Conservation (phyloP, 768 basidiomycete genomes). For the Cystofilobasidium capitatum region DNA sequence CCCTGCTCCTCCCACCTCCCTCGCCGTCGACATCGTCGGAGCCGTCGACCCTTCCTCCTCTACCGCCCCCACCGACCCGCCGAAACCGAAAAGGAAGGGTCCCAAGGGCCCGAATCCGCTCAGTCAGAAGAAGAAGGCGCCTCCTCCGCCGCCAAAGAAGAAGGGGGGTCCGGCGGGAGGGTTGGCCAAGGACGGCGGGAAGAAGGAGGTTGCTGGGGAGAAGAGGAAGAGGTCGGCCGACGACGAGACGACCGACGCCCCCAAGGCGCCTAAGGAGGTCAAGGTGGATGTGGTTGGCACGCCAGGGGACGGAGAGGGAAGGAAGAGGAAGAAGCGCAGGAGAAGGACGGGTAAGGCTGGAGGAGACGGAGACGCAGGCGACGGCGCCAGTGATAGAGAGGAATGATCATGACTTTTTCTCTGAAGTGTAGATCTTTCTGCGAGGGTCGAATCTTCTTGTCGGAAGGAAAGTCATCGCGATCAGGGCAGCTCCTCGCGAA, state of each 20-base stretch:
- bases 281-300: conserved; percentile 11
- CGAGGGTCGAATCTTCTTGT: too few species aligned
- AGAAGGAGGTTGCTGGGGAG: conserved; percentile 11
- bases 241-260: conserved; percentile 4
- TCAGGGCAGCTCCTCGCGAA: too few species aligned
- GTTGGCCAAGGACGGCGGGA: conserved; percentile 18
- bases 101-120: conserved; percentile 87
- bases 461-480: too few species aligned
- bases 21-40: conserved; percentile 6
- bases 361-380: not conserved
- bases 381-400: conserved; percentile 9
- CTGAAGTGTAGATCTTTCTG: not conserved
- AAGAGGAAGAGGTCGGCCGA: conserved; percentile 17
- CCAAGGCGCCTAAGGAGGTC: not conserved
- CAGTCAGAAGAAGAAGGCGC: conserved; percentile 66
- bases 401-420: not conserved
- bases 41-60: not conserved
- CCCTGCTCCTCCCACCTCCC: conserved; percentile 9
- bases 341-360: conserved; percentile 8
- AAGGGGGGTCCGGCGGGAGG: not conserved
- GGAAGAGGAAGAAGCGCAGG: conserved; percentile 26
- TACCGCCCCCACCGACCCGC: conserved; percentile 34
- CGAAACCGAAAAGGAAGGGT: conserved; percentile 51
- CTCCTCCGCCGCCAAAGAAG: conserved; percentile 14
- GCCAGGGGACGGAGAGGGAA: conserved; percentile 22